phyloP scores from a whole-genome alignment of 306 rosid genomes.

The Albizia julibrissin region DNA sequence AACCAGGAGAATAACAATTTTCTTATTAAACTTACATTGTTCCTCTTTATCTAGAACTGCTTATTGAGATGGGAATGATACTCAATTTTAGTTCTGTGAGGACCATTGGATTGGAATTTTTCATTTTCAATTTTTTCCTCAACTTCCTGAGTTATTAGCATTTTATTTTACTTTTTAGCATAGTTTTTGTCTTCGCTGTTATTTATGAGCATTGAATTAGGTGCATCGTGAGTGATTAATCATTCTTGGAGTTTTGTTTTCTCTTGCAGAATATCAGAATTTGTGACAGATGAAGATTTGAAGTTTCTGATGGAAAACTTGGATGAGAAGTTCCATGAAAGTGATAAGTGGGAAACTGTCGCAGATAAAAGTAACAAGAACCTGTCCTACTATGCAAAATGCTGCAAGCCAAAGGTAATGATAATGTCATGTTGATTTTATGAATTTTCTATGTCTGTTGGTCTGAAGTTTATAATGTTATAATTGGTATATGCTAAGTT shows the following conservation, averaged over 20 bases:
- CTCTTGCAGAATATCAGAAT: constrained; percentile 60
- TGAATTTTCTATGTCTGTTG: not conserved
- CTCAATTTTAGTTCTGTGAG: not conserved
- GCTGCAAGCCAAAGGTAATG: constrained; percentile 83
- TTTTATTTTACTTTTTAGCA: not conserved
- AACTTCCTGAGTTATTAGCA: not conserved
- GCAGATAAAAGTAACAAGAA: constrained; percentile 62
- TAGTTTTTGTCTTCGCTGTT: constrained; percentile 9
- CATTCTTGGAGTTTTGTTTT: constrained; percentile 29
- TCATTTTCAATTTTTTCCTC: not conserved
- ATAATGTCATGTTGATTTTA: constrained; percentile 16
- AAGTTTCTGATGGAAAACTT: constrained; percentile 62
- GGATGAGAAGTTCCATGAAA: constrained; percentile 53
- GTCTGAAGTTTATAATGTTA: constrained; percentile 21
- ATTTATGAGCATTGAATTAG: not conserved
- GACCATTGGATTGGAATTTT: not conserved
- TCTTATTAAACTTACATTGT: not conserved
- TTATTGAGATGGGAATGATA: not conserved
- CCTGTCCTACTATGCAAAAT: constrained; percentile 72
- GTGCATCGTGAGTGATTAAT: constrained; percentile 25
- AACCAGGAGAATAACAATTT: not conserved
- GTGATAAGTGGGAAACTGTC: constrained; percentile 76
- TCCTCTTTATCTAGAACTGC: not conserved
- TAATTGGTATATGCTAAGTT: constrained; percentile 20
- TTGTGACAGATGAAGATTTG: constrained; percentile 71